phyloP scores from a whole-genome alignment of 1,284 basidiomycete genomes.

The Trichosporon sp. region DNA sequence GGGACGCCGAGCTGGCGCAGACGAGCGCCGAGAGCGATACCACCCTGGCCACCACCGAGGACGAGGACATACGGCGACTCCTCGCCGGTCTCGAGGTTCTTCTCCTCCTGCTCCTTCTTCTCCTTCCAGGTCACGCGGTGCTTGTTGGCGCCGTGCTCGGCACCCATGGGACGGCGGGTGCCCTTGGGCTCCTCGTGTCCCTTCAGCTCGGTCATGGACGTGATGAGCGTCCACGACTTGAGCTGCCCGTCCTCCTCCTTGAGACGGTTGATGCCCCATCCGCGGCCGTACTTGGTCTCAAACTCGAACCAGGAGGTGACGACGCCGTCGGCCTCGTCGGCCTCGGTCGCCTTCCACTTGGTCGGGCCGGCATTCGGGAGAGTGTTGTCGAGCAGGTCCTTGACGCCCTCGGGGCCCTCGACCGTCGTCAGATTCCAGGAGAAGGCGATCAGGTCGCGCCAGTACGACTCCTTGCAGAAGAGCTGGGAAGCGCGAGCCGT shows the following conservation, averaged over 20 bases:
- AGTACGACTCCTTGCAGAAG: conserved; percentile 60
- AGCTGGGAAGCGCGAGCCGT: conserved; percentile 91
- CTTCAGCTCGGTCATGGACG: conserved; percentile 63
- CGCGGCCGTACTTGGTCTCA: conserved; percentile 56
- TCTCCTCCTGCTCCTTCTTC: conserved; percentile 41
- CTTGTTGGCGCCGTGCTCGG: conserved; percentile 31
- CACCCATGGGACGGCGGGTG: conserved; percentile 31
- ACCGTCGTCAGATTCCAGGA: conserved; percentile 69
- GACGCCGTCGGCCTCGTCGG: conserved; percentile 41
- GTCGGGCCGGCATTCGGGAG: conserved; percentile 23
- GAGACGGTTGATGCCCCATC: conserved; percentile 37
- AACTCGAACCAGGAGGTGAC: conserved; percentile 39
- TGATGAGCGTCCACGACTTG: conserved; percentile 63
- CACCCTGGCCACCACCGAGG: conserved; percentile 39
- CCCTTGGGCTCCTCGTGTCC: conserved; percentile 57
- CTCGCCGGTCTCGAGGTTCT: conserved; percentile 21
- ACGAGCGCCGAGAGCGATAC: conserved; percentile 49
- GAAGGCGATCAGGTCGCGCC: conserved; percentile 66
- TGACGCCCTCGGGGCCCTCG: conserved; percentile 54
- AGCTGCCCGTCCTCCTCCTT: conserved; percentile 61
- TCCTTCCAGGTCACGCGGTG: conserved; percentile 36
- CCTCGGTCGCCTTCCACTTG: conserved; percentile 25
- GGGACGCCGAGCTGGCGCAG: conserved; percentile 54
- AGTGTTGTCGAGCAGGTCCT: conserved; percentile 26
- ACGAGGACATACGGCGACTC: conserved; percentile 39